These are phyloP conservation scores for Xylariaceae sp. DNA, from an alignment of 2,329 filamentous ascomycete species.

Conservation along the genomic window DNA sequence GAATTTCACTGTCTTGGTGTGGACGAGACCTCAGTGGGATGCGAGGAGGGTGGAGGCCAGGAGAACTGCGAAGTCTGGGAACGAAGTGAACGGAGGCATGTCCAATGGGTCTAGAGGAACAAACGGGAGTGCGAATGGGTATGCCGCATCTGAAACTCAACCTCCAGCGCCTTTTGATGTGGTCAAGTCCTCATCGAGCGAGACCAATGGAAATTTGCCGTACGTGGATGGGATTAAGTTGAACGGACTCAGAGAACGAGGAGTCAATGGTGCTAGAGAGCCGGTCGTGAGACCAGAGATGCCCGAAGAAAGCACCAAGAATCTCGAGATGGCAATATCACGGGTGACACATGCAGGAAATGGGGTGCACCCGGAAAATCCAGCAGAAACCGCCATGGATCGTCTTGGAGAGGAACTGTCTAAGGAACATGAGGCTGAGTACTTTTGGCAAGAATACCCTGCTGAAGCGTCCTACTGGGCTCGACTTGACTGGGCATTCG, in stretches of 20 bases:
- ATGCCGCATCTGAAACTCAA: background rate
- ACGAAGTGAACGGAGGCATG: slow-evolving; percentile 4
- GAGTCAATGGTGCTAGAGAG: background rate
- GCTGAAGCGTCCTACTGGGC: slow-evolving; percentile 41
- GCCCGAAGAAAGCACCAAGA: background rate
- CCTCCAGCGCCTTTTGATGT: background rate
- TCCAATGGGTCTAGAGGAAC: background rate
- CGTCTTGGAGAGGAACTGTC: slow-evolving; percentile 3
- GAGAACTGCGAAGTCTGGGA: slow-evolving; percentile 6
- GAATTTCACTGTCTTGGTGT: slow-evolving; percentile 46
- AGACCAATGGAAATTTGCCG: no score
- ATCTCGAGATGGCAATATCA: background rate
- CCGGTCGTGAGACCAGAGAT: background rate
- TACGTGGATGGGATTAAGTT: no score
- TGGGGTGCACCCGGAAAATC: background rate
- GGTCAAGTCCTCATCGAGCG: background rate
- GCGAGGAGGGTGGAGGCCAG: slow-evolving; percentile 44
- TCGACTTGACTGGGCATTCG: slow-evolving; percentile 52
- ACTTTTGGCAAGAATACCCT: slow-evolving; percentile 59
- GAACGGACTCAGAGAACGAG: background rate
- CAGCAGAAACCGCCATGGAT: background rate
- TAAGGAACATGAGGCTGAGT: slow-evolving; percentile 36
- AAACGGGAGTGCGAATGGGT: background rate
- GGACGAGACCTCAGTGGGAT: slow-evolving; percentile 52
- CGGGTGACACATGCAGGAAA: background rate